Evolutionary conservation across 371 early-diverging fungal genomes (phyloP), one percentile per base, ranked within the genome.

Genomic region (Amoeboaphelidium protococcarum): DNA sequence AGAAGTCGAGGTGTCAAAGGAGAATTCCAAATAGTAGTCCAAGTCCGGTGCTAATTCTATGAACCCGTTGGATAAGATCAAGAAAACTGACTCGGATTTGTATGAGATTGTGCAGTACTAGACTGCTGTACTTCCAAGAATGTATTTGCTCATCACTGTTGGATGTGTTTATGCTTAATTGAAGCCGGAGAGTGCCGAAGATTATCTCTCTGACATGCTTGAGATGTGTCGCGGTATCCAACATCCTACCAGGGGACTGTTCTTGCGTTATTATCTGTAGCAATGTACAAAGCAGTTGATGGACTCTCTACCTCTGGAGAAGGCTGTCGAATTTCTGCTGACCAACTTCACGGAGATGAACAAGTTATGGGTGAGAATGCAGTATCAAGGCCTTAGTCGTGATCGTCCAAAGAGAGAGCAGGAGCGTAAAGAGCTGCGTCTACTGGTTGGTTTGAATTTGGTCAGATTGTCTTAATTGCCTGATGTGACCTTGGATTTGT

Each of bases 261-360:
- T 94, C 58, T 61, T 94, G 53, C 65, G 95, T 48, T 81, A 91
- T 53, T 91, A 91, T 54, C 68, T 94, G 25, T n/a, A 23, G 22
- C 26, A 21, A 41, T n/a, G 40, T 25, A 26, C 23, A 31, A 20
- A 26, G 50, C 49, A 4, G 50, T 48, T 13, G 24, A 27, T 22
- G 23, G 25, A 23, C 53, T 50, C 26, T 53, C 50, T 2, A 50
- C 51, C 2, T 57, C 50, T 24, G 63, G 59, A 47, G 49, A 25
- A 26, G 44, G 56, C 41, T 54, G 56, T 6, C 16, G 26, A 4
- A 16, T 19, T 13, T 55, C 81, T 83, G 49, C 64, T 95, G 40
- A 82, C 80, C 40, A 92, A 95, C 58, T 90, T 92, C 60, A 80
- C 82, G 37, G 92, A 95, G 64, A 95, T 90, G 91, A 92, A 92